Evolutionary conservation across 495 filamentous ascomycete genomes (phyloP), one percentile per base, ranked within the genome.

Genomic region (Amphirosellinia nigrospora): DNA sequence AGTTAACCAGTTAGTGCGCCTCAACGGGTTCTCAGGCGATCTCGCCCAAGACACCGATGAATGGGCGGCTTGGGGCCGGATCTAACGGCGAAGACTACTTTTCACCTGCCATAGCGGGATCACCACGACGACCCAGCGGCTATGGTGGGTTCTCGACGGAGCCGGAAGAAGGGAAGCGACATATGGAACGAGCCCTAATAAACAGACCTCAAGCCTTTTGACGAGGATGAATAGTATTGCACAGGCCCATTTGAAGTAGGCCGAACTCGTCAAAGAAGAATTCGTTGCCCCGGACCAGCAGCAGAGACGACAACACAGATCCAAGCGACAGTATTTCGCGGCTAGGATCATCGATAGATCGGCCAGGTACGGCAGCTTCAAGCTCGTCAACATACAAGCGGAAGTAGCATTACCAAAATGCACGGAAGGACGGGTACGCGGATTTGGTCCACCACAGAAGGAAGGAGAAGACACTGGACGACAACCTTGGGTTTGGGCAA

Each of bases 151-250:
- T 74, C 74, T 45, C n/a, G 30, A 78, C 73, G 78, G 83, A 79
- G 75, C 77, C 89, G 83, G 60, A 85, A 82, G 76, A 84, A 69
- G 76, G 66, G 76, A 80, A 34, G 64, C 75, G 23, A 63, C 72
- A 53, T 75, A 77, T 61, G 75, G 76, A 48, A 75, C 74, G 75
- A 78, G 73, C 45, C 75, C 77, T 41, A 79, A 80, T 70, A 83
- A 84, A 64, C 84, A 83, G 75, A 81, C 79, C 19, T 84, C 90
- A 1, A 75, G 79, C 38, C 73, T 85, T 72, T 71, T 90, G 75
- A 83, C 88, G 64, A 84, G 87, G 66, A 88, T 92, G 86, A 85
- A 92, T 70, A 84, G 80, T 34, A 90, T 92, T 77, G 84, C 86
- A 19, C 90, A 23, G 89, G 90, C 0, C 91, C 91, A 7, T 91